phyloP scores from a whole-genome alignment of 2,329 filamentous ascomycete genomes.

The Clarireedia monteithiana region DNA sequence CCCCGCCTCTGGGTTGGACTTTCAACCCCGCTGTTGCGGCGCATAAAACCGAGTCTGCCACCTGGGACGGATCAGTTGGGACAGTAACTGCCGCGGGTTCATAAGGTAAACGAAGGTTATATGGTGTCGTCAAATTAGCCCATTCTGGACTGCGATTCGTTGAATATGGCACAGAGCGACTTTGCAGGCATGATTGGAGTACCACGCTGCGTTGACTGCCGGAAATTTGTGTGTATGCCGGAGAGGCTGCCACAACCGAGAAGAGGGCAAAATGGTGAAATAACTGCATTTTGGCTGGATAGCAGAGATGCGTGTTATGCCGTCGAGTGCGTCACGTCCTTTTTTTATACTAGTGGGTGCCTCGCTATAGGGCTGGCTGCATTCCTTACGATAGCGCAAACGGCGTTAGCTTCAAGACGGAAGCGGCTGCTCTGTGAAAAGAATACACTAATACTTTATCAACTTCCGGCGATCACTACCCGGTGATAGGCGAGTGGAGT shows the following conservation, averaged over 20 bases:
- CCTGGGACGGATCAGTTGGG: constrained; percentile 26
- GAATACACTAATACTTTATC: no score
- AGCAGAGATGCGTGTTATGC: no score
- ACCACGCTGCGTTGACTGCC: background rate
- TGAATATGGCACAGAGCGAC: constrained; percentile 1
- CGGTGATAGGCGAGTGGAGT: no score
- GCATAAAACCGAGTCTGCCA: constrained; percentile 39
- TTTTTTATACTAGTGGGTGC: background rate
- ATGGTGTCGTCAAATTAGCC: constrained; percentile 12
- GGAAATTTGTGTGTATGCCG: background rate
- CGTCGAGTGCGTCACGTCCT: no score
- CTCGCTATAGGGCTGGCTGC: no score
- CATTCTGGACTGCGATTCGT: constrained; percentile 4
- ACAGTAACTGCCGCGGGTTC: constrained; percentile 16
- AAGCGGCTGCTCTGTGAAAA: no score
- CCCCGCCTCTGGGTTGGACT: constrained; percentile 44
- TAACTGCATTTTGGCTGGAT: background rate
- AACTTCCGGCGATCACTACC: no score
- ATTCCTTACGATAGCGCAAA: no score
- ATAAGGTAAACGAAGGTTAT: constrained; percentile 18
- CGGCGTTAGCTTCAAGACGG: no score
- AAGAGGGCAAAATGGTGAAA: background rate
- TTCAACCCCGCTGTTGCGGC: constrained; percentile 35
- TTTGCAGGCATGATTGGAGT: background rate
- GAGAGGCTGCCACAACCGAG: background rate